Base-by-base conservation (phyloP, 306 rosid genomes). In the Cyamopsis tetragonoloba region DNA sequence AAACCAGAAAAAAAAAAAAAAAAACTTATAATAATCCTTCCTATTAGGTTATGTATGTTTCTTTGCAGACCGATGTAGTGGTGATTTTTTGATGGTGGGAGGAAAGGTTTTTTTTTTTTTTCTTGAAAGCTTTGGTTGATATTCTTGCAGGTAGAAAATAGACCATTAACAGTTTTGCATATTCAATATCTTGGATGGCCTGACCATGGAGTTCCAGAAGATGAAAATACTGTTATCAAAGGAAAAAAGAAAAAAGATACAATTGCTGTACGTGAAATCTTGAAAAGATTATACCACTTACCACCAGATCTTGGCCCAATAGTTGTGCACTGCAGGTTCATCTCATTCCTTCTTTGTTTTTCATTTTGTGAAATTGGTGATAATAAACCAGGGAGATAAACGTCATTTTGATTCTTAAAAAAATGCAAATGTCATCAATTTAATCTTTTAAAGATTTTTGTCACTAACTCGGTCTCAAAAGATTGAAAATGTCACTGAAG, bases 241-340 rank as follows among this genome's bases (percentile, higher is more conserved):
- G n/a, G n/a, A n/a, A n/a, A n/a, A n/a, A n/a, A n/a, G n/a, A n/a
- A n/a, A n/a, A 38, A 34, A 8, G 86, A 88, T 79, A 90, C 96
- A 6, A 20, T 22, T 66, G 79, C 87, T 59, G 95, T 86, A 41
- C 96, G 89, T 62, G 84, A 85, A 74, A 82, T 91, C 53, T 77
- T 88, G 66, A 88, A 75, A 82, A 79, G 96, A 68, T 57, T 75
- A 57, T 81, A 78, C 66, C 83, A 67, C 7, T 64, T 86, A 19
- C 90, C 97, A 7, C 81, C 96, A 15, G 73, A 74, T 66, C 59
- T 79, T 72, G 97, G 99, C 64, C 96, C 97, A 42, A 78, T 88
- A 77, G 95, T 83, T 73, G 92, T 90, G 79, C 99, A 90, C 76
- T 93, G 96, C 96, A 93, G 95, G 96, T 92, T 85, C 62, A 43